phyloP scores from a whole-genome alignment of 1,284 basidiomycete genomes.

The Ceratobasidium sp. region DNA sequence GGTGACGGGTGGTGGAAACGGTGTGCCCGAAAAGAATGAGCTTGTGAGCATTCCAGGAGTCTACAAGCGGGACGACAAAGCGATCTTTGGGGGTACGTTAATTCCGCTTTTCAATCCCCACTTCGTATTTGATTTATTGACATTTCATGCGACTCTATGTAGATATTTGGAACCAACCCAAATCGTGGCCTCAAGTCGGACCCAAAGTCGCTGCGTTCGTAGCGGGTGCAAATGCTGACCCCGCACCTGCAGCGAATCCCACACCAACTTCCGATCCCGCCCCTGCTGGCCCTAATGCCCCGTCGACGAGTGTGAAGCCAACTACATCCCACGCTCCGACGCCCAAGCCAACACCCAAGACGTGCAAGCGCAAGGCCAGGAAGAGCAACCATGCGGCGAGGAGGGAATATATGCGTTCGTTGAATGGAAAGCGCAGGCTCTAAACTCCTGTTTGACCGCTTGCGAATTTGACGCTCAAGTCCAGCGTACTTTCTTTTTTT shows the following conservation, averaged over 20 bases:
- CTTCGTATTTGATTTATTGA: not conserved
- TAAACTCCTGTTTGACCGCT: too few relatives aligned
- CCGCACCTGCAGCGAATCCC: not conserved
- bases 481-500: too few relatives aligned
- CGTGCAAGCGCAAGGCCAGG: too few relatives aligned
- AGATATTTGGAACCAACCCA: slow-evolving; percentile 31
- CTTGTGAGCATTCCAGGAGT: slow-evolving; percentile 47
- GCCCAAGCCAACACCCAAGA: too few relatives aligned
- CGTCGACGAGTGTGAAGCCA: too few relatives aligned
- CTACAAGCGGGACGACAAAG: slow-evolving; percentile 44
- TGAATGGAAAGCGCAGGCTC: too few relatives aligned
- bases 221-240: not conserved
- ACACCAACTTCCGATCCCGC: too few relatives aligned
- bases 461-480: too few relatives aligned
- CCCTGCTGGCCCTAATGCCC: too few relatives aligned
- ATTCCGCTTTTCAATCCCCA: not conserved
- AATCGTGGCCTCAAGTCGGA: slow-evolving; percentile 37
- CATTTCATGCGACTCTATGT: not conserved
- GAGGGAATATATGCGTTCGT: too few relatives aligned
- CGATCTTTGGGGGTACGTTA: slow-evolving; percentile 18
- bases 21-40: slow-evolving; percentile 38
- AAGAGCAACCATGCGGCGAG: too few relatives aligned
- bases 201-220: slow-evolving; percentile 39
- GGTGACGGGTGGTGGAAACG: slow-evolving; percentile 44
- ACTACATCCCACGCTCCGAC: too few relatives aligned